These are phyloP conservation scores for Lichina pygmaea DNA, from an alignment of 495 filamentous ascomycete genomes.

Conservation along the genomic window DNA sequence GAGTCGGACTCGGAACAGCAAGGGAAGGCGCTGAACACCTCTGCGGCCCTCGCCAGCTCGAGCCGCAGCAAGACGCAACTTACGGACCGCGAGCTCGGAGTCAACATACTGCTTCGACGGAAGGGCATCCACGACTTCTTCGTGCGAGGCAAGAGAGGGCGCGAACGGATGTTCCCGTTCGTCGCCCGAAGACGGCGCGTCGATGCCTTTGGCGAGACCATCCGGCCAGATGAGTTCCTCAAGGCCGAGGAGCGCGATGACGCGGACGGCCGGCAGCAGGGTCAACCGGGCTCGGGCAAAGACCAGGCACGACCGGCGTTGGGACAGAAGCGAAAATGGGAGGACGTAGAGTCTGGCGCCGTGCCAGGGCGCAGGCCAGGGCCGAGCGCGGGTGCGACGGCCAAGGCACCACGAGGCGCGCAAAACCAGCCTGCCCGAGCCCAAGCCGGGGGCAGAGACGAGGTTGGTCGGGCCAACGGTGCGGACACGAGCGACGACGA, in stretches of 20 bases:
- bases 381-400: conserved; percentile 6
- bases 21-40: conserved; percentile 72
- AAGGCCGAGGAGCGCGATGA: conserved; percentile 80
- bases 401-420: conserved; percentile 4
- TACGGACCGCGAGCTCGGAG: conserved; percentile 63
- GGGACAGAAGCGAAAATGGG: conserved; percentile 87
- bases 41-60: conserved; percentile 52
- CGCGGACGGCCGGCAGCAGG: conserved; percentile 31
- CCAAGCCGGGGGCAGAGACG: conserved; percentile 1
- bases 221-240: conserved; percentile 82
- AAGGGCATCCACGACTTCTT: conserved; percentile 80
- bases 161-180: conserved; percentile 80
- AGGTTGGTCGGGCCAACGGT: conserved; percentile 5
- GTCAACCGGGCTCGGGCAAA: conserved; percentile 15
- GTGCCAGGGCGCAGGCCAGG: conserved; percentile 5
- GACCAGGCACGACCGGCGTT: conserved; percentile 2
- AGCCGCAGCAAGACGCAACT: conserved; percentile 57
- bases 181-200: conserved; percentile 49
- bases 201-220: conserved; percentile 84
- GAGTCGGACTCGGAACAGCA: conserved; percentile 78
- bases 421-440: neutral
- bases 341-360: conserved; percentile 24
- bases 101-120: conserved; percentile 71
- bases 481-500: conserved; percentile 1
- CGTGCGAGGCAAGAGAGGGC: conserved; percentile 73